Evolutionary conservation across 371 early-diverging fungal species (phyloP).

Genomic region (Circinella umbellata): DNA sequence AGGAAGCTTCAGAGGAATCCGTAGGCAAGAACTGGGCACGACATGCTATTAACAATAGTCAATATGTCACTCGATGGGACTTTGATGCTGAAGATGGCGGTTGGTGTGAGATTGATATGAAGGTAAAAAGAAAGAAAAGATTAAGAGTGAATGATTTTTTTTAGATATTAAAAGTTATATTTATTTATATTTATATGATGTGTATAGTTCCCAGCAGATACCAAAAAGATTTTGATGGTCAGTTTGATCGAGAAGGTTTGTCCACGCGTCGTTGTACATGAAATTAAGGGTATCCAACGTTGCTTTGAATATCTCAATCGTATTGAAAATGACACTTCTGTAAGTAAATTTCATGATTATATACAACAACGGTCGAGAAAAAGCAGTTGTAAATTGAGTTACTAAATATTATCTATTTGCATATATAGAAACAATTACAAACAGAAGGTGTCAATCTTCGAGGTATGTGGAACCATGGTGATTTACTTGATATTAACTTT

Average conservation of each 20-base stretch:
- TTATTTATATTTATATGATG: not conserved
- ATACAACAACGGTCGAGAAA: not conserved
- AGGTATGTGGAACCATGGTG: conserved; percentile 86
- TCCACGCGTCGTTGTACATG: conserved; percentile 76
- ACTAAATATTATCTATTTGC: conserved; percentile 6
- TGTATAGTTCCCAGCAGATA: conserved; percentile 75
- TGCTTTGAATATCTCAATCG: conserved; percentile 82
- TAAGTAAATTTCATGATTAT: conserved; percentile 31
- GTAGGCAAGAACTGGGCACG: conserved; percentile 20
- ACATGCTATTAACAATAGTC: conserved; percentile 53
- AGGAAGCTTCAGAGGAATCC: conserved; percentile 27
- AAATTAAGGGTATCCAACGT: conserved; percentile 83
- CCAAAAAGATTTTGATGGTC: conserved; percentile 95
- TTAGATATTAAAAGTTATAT: not conserved
- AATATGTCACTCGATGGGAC: conserved; percentile 66
- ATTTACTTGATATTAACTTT: conserved; percentile 83
- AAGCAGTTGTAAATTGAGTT: conserved; percentile 5
- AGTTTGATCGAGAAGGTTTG: conserved; percentile 78
- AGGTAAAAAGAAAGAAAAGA: conserved; percentile 1
- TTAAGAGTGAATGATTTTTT: not conserved
- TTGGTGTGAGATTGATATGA: conserved; percentile 84
- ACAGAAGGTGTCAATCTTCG: conserved; percentile 93
- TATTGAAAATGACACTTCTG: conserved; percentile 76
- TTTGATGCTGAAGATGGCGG: conserved; percentile 74
- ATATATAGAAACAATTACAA: conserved; percentile 60